Evolutionary conservation across 768 basidiomycete species (phyloP), one percentile per base, ranked within the genome.

Genomic region (Glaciozyma antarctica): DNA sequence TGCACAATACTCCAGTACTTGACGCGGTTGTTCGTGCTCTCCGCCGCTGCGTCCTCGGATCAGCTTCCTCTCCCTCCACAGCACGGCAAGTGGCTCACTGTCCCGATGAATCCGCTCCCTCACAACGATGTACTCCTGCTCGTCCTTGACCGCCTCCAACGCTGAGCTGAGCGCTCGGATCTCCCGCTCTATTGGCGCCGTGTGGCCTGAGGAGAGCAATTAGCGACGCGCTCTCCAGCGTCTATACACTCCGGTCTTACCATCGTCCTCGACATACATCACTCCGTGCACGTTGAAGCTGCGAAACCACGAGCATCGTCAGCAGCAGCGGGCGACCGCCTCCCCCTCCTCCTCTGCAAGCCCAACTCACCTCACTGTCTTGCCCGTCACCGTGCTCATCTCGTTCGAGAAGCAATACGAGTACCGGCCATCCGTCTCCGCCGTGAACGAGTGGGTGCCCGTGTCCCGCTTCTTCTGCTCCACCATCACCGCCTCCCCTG

Each of bases 1-100:
- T 99, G 95, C 10, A 91, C 76, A 66, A 99, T 86, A 3, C 91
- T 93, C 95, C 95, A 99, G 91, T 91, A 98, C 79, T 97, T 98
- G 60, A 99, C 94, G 47, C 95, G 85, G 47, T 87, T 83, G 76
- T 98, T 98, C 24, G 79, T 79, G 15, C 75, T 77, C 71, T 80
- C 79, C 52, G 78, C 78, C 28, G 79, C 79, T 80, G 64, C 28
- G 13, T 34, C 28, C 16, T 2, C 34, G n/a, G 16, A 52, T 34
- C 43, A 58, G 57, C 57, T 45, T 12, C 41, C 19, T 15, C 8
- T 22, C 54, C 8, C 38, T 2, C 19, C 21, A 22, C 21, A 38
- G 16, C 34, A 38, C 17, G n/a, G 26, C 58, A 47, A 3, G 15
- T 1, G 84, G 94, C 80, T 88, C 87, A 58, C 95, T 99, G 76